Percentiles rank a stretch among this genome's conserved stretches.
phyloP scores from a whole-genome alignment of 2,329 filamentous ascomycete species.

The Aspergillus carbonarius region DNA sequence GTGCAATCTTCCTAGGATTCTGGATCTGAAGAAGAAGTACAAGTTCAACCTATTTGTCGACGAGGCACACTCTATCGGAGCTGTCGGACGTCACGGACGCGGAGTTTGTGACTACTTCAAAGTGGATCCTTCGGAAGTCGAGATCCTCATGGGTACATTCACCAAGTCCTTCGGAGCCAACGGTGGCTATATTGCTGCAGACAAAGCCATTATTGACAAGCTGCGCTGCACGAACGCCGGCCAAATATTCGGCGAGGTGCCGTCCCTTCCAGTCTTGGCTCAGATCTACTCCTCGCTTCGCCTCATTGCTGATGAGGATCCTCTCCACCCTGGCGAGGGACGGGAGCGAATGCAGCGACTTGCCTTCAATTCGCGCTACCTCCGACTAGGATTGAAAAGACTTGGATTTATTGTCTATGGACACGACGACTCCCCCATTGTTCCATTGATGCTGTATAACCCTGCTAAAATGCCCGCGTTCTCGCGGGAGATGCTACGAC shows the following conservation, averaged over 20 bases:
- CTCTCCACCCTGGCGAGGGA: constrained; percentile 75
- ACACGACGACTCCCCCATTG: constrained; percentile 93
- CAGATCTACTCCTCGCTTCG: constrained; percentile 82
- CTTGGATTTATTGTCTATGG: constrained; percentile 92
- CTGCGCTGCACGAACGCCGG: constrained; percentile 78
- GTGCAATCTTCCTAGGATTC: constrained; percentile 83
- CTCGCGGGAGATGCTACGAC: constrained; percentile 93
- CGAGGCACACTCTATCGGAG: constrained; percentile 91
- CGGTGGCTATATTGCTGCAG: constrained; percentile 87
- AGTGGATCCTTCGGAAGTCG: constrained; percentile 78
- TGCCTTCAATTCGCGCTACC: constrained; percentile 93
- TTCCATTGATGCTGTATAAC: constrained; percentile 88
- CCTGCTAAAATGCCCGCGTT: constrained; percentile 96
- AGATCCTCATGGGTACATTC: constrained; percentile 94
- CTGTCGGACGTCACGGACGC: constrained; percentile 80
- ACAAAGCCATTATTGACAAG: constrained; percentile 85
- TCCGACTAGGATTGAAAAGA: constrained; percentile 88
- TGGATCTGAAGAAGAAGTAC: constrained; percentile 86
- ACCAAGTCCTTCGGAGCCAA: constrained; percentile 98
- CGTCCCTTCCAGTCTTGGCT: constrained; percentile 78
- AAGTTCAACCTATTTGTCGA: constrained; percentile 93
- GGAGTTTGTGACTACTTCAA: constrained; percentile 96
- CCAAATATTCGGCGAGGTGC: constrained; percentile 79
- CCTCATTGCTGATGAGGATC: constrained; percentile 75
- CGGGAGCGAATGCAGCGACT: constrained; percentile 90